These are phyloP conservation scores for Decorospora gaudefroyi DNA, from an alignment of 2,329 filamentous ascomycete genomes.

Conservation along the genomic window DNA sequence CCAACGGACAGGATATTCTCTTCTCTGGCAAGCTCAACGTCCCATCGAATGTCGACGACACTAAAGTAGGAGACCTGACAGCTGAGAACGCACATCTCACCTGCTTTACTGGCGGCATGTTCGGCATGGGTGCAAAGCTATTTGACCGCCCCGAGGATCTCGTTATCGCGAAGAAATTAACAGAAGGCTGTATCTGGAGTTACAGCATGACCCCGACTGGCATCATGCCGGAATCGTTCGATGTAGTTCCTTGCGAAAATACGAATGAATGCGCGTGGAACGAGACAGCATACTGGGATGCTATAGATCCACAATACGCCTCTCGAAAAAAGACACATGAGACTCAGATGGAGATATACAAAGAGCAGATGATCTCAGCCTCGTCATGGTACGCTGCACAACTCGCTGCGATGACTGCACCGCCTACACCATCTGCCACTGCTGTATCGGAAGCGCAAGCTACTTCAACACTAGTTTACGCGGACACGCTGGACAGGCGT, in stretches of 20 bases:
- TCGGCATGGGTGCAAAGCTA: constrained; percentile 67
- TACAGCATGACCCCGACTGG: constrained; percentile 62
- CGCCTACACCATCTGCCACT: constrained; percentile 14
- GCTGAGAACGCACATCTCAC: constrained; percentile 63
- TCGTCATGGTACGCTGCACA: constrained; percentile 38
- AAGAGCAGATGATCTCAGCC: constrained; percentile 41
- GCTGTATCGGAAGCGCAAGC: constrained; percentile 19
- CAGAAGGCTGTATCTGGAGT: constrained; percentile 66
- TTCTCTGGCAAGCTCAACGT: constrained; percentile 47
- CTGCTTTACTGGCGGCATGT: constrained; percentile 73
- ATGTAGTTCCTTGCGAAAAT: constrained; percentile 54
- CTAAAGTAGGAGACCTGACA: constrained; percentile 35
- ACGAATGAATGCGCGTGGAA: constrained; percentile 51
- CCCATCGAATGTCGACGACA: constrained; percentile 30
- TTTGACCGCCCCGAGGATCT: constrained; percentile 61
- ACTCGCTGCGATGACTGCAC: constrained; percentile 34
- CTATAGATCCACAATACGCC: constrained; percentile 45
- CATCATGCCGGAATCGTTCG: constrained; percentile 65
- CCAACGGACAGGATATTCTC: constrained; percentile 53
- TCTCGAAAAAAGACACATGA: constrained; percentile 32
- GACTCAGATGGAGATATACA: constrained; percentile 44
- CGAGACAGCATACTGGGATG: constrained; percentile 51
- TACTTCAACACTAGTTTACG: constrained; percentile 23
- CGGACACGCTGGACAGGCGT: constrained; percentile 33
- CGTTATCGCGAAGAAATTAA: constrained; percentile 61